These are phyloP conservation scores for Earliella scabrosa DNA, from an alignment of 1,284 basidiomycete species.

Conservation along the genomic window DNA sequence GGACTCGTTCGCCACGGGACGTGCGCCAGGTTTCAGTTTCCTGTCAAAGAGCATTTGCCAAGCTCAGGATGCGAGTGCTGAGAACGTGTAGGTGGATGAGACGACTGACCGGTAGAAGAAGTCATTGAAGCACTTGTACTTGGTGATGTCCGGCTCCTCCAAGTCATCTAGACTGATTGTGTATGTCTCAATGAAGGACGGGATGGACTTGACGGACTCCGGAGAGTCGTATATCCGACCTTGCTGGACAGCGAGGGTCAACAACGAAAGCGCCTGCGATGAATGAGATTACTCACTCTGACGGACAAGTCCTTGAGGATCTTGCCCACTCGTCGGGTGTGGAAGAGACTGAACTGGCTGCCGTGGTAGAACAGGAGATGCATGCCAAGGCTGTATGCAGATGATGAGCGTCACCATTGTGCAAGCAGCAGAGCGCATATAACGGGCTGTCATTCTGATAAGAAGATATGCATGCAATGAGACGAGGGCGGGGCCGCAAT, in stretches of 20 bases:
- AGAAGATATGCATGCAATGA: too few species aligned
- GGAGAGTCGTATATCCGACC: constrained; percentile 59
- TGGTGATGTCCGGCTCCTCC: constrained; percentile 60
- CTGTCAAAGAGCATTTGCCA: too few species aligned
- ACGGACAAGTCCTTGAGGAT: constrained; percentile 71
- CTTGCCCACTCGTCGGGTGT: constrained; percentile 56
- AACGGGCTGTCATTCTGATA: too few species aligned
- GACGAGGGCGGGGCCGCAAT: too few species aligned
- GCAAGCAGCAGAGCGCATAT: too few species aligned
- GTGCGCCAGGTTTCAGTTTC: constrained; percentile 64
- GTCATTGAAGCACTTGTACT: constrained; percentile 79
- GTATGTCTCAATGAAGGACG: constrained; percentile 79
- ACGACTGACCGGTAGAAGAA: constrained; percentile 69
- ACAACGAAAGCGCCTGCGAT: too few species aligned
- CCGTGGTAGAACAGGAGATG: constrained; percentile 77
- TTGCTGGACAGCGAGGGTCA: constrained; percentile 39
- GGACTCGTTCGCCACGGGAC: constrained; percentile 65
- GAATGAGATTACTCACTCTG: constrained; percentile 45
- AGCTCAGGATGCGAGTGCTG: too few species aligned
- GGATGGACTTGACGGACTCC: constrained; percentile 63
- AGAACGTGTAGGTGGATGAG: too few species aligned
- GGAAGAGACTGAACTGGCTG: constrained; percentile 56
- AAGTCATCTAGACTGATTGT: constrained; percentile 66
- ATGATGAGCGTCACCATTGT: constrained; percentile 1
- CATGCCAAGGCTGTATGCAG: constrained; percentile 62